Evolutionary conservation across 148 eudicot genomes (phyloP).

Genomic region (Spergularia marina): DNA sequence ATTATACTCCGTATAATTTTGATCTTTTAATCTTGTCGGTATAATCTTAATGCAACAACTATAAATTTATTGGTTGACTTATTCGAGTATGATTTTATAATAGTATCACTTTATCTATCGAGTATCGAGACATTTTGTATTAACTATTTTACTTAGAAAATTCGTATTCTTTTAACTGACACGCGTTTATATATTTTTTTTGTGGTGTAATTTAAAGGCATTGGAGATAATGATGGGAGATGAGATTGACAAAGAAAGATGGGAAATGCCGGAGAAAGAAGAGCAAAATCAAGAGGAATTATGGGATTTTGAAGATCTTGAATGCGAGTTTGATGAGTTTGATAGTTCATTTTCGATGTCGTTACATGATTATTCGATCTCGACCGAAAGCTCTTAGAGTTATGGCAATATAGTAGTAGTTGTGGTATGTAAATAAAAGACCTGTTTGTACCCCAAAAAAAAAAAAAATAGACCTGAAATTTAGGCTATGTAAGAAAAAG

Average conservation of each 20-base stretch:
- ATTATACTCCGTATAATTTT: no score
- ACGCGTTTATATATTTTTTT: not conserved
- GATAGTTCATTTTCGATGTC: conserved; percentile 56
- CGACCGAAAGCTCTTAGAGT: conserved; percentile 40
- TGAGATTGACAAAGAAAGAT: conserved; percentile 49
- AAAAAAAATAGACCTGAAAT: no score
- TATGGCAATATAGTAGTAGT: not conserved
- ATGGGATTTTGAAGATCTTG: conserved; percentile 87
- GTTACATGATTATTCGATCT: conserved; percentile 42
- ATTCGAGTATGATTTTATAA: no score
- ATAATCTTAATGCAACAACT: no score
- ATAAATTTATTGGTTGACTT: no score
- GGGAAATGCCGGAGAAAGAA: conserved; percentile 86
- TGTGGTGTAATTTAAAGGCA: conserved; percentile 37
- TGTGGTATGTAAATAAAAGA: conserved; percentile 7
- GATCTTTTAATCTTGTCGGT: no score
- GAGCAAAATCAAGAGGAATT: conserved; percentile 60
- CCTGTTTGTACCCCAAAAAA: no score
- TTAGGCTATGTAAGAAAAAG: not conserved
- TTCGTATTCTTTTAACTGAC: not conserved
- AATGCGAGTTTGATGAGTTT: conserved; percentile 41
- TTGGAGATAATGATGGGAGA: conserved; percentile 55
- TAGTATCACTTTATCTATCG: no score
- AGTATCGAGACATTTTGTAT: no score
- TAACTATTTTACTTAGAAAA: not conserved